Evolutionary conservation across 371 early-diverging fungal species (phyloP), one percentile per base, ranked within the genome.

Genomic region (Rhizomucor miehei): DNA sequence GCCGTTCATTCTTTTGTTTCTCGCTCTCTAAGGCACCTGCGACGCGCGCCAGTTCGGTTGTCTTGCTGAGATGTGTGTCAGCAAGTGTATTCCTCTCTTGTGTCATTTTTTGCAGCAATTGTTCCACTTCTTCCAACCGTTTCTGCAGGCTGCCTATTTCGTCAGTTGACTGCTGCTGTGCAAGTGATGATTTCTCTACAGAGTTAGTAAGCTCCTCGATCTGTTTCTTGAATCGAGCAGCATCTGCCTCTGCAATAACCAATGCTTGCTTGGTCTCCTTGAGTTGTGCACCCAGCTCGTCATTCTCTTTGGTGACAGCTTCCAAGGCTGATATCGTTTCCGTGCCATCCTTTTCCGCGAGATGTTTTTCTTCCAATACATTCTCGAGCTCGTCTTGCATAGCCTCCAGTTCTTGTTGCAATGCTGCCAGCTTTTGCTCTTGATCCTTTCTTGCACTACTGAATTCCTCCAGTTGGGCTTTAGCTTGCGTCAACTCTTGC

Each of bases 301-400:
- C 62, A n/a, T 64, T 56, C 35, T 68, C 62, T 14, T 50, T 45
- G 1, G 44, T 38, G 38, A 58, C 57, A 1, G 40, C 47, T 20
- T 58, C 62, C 11, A 62, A 37, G 4, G 50, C 20, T 16, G 52
- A 49, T 17, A 57, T 48, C 34, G 54, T 23, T 12, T 59, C 54
- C 23, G 36, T 35, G 6, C 37, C 46, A 3, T 57, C 56, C 16
- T 52, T 34, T 1, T 59, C 66, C 19, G 56, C 56, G 24, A 21
- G 13, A 2, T 17, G 54, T 14, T 63, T 47, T 14, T 51, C 54
- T 25, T 39, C 55, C 40, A 54, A 54, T 1, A 48, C 10, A 37
- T 55, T 40, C 19, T 40, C 51, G 10, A 60, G 12, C 8, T 46
- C 54, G 8, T 37, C 51, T 12, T 50, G 36, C 17, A 53, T 16